phyloP scores from a whole-genome alignment of 352 stramenopile genomes.

The Phytophthora uliginosa region DNA sequence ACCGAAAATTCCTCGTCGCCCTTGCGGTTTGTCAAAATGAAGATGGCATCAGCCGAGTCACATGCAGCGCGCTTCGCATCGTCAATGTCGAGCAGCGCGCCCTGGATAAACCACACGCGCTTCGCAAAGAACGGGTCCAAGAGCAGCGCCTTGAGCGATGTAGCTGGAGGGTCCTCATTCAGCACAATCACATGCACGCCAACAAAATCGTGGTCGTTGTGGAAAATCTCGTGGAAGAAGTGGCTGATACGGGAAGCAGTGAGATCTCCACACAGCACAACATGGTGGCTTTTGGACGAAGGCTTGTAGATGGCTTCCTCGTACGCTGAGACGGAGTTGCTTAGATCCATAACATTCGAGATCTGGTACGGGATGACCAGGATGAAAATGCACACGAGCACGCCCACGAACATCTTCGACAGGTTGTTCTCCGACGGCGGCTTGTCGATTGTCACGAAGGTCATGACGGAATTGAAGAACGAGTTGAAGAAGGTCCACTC shows the following conservation, averaged over 20 bases:
- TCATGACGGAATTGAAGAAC: constrained; percentile 91
- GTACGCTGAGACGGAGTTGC: constrained; percentile 78
- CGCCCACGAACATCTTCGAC: constrained; percentile 83
- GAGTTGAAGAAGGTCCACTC: constrained; percentile 93
- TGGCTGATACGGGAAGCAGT: constrained; percentile 84
- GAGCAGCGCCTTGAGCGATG: constrained; percentile 78
- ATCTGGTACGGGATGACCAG: constrained; percentile 90
- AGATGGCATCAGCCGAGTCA: constrained; percentile 73
- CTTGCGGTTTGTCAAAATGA: constrained; percentile 77
- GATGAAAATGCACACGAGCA: constrained; percentile 88
- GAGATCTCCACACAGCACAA: constrained; percentile 88
- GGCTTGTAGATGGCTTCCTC: constrained; percentile 82
- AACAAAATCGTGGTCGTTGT: constrained; percentile 88
- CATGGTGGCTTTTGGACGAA: constrained; percentile 65
- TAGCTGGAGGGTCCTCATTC: constrained; percentile 80
- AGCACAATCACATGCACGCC: constrained; percentile 85
- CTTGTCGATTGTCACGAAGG: constrained; percentile 90
- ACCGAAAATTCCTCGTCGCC: constrained; percentile 73
- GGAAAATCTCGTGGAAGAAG: constrained; percentile 91
- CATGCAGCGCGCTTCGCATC: constrained; percentile 81
- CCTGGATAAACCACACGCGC: constrained; percentile 84
- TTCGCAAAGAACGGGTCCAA: constrained; percentile 91
- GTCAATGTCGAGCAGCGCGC: constrained; percentile 83
- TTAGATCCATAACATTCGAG: constrained; percentile 84
- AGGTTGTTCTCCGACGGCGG: constrained; percentile 86